These are phyloP conservation scores for Lasiodiplodia sp. DNA, from an alignment of 2,329 filamentous ascomycete species.

Conservation along the genomic window DNA sequence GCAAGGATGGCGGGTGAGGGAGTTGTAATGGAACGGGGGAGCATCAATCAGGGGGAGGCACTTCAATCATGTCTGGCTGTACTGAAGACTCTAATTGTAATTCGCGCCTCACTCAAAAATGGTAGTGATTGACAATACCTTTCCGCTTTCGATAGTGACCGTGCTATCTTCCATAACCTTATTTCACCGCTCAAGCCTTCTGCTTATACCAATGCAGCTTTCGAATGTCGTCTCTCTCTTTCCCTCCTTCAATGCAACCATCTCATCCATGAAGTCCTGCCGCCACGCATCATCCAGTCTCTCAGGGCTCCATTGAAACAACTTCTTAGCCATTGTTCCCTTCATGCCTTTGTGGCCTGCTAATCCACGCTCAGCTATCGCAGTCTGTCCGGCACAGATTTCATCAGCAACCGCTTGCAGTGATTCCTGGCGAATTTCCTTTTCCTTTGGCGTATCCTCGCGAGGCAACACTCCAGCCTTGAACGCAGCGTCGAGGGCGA, in stretches of 20 bases:
- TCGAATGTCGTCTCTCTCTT: slow-evolving; percentile 31
- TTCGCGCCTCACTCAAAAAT: no score
- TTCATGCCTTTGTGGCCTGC: slow-evolving; percentile 34
- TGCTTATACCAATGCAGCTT: slow-evolving; percentile 31
- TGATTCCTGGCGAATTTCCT: slow-evolving; percentile 32
- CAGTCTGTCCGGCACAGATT: slow-evolving; percentile 25
- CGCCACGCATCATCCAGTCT: slow-evolving; percentile 32
- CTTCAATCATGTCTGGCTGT: no score
- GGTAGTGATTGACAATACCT: no score
- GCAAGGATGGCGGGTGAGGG: no score
- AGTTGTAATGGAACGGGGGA: no score
- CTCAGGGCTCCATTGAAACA: slow-evolving; percentile 33
- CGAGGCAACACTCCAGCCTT: slow-evolving; percentile 32
- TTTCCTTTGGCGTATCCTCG: slow-evolving; percentile 32
- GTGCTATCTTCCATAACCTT: not conserved
- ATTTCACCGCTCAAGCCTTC: not conserved
- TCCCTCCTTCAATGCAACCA: slow-evolving; percentile 33
- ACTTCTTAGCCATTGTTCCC: slow-evolving; percentile 31
- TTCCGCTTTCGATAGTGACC: not conserved
- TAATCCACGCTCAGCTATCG: slow-evolving; percentile 33
- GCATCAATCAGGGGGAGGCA: no score
- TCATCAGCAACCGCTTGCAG: slow-evolving; percentile 34
- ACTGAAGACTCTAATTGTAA: no score
- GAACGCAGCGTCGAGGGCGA: slow-evolving; percentile 34
- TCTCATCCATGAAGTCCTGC: slow-evolving; percentile 33